Percentiles rank a stretch among this genome's conserved stretches.
Evolutionary conservation across 257 asterid species (phyloP).

Genomic region (Gentiana straminea): DNA sequence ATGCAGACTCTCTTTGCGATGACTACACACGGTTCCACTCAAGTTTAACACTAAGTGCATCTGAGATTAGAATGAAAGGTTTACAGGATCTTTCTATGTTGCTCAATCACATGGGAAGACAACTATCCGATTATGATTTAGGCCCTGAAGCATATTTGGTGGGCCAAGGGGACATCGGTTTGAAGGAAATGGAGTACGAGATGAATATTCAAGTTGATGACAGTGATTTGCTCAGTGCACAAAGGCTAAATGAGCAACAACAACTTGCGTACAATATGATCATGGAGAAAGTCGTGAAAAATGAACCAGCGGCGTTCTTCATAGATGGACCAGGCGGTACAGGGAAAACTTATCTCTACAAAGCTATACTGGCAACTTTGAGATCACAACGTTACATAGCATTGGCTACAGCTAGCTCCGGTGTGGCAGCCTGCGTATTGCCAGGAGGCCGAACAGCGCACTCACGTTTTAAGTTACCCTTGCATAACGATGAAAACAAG

Average conservation of each 20-base stretch:
- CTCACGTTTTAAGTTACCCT: no score
- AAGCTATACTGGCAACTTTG: no score
- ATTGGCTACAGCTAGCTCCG: no score
- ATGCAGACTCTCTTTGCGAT: not conserved
- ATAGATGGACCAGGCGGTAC: no score
- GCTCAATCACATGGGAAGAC: not conserved
- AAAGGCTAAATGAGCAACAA: not conserved
- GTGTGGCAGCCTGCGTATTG: no score
- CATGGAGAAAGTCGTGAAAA: not conserved
- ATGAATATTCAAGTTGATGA: not conserved
- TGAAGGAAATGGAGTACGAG: not conserved
- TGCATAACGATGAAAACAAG: no score
- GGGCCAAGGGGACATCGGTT: not conserved
- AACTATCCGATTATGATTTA: not conserved
- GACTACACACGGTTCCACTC: not conserved
- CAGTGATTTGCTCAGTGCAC: not conserved
- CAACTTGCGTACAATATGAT: not conserved
- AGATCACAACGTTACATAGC: no score
- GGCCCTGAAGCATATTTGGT: not conserved
- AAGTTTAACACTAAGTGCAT: not conserved
- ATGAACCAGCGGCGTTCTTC: not conserved
- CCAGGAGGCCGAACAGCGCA: no score
- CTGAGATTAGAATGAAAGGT: not conserved
- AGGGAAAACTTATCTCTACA: no score
- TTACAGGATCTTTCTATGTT: not conserved